A percentile compares a stretch with the other conserved stretches of the same genome.
phyloP scores from a whole-genome alignment of 176 grass and related monocot species.

The Aegilops speltoides region DNA sequence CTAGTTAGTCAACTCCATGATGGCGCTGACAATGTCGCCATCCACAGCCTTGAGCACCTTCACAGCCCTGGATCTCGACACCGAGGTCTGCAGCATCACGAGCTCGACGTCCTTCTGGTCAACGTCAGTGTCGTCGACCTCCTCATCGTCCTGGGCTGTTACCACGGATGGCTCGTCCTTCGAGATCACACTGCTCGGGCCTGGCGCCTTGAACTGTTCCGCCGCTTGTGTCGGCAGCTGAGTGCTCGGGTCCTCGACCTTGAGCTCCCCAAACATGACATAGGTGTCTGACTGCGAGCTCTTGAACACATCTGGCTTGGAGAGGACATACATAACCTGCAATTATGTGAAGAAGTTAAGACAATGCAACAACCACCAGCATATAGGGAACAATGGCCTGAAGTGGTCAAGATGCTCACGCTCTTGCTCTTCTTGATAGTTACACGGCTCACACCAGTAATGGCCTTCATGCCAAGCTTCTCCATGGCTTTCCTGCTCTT shows the following conservation, averaged over 20 bases:
- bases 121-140: constrained; percentile 10
- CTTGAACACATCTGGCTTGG: constrained; percentile 29
- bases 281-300: constrained; percentile 24
- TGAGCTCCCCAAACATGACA: constrained; percentile 17
- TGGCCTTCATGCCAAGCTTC: constrained; percentile 38
- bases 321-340: constrained; percentile 23
- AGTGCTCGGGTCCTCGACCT: constrained; percentile 16
- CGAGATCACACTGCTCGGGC: neutral
- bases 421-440: constrained; percentile 47
- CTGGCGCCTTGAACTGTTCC: constrained; percentile 9
- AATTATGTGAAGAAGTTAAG: neutral
- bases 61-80: constrained; percentile 14
- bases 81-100: neutral
- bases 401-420: constrained; percentile 2
- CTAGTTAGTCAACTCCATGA: constrained; percentile 34
- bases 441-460: constrained; percentile 37
- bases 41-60: constrained; percentile 15
- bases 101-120: constrained; percentile 23
- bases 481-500: constrained; percentile 38
- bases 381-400: neutral
- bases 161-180: constrained; percentile 17
- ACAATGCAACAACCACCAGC: neutral
- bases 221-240: constrained; percentile 22
- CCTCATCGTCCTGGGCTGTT: constrained; percentile 3
- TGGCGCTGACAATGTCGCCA: constrained; percentile 15